Evolutionary conservation across 768 basidiomycete species (phyloP), one percentile per base, ranked within the genome.

Genomic region (Boletellus sp.): DNA sequence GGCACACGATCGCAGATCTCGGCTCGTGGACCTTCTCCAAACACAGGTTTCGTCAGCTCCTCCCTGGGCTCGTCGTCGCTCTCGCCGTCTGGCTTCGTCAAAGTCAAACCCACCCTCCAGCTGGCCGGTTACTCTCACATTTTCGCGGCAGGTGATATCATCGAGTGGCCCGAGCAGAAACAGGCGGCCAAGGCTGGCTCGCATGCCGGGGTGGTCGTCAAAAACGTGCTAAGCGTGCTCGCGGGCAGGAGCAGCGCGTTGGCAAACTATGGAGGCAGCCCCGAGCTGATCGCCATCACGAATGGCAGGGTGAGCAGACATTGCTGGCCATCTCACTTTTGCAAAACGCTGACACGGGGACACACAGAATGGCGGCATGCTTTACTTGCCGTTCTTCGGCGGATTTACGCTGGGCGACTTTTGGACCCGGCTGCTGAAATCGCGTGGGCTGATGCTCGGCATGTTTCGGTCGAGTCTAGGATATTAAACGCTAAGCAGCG

Each of bases 61-160:
- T 74, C 78, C 10, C 74, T 86, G 5, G 70, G 68, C 17, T 51
- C 65, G 3, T 62, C 60, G 32, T 55, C 66, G 1, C 63, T 78
- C 23, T 64, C 71, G 56, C n/a, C 59, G 42, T 28, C 51, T 54
- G 59, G 79, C 65, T 50, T 67, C 56, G 76, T 86, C 47, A 78
- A 77, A 51, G 74, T 87, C 12, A 60, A 65, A 22, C 73, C 80
- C 3, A 84, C 82, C 1, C 71, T 88, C 35, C 83, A 85, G 56
- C 63, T 88, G 3, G 58, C 55, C 7, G 67, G 64, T 0, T 67
- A 83, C 61, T 68, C 78, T 0, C 72, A 73, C 50, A 77, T 88
- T 13, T 87, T 83, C 49, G 87, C 85, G 0, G 72, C 68, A 3
- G 86, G 86, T 2, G 86, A 89, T 58, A 73, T 83, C 50, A 76